phyloP scores from a whole-genome alignment of 2,329 filamentous ascomycete species.

The Dryadomyces quercus-mongolicae region DNA sequence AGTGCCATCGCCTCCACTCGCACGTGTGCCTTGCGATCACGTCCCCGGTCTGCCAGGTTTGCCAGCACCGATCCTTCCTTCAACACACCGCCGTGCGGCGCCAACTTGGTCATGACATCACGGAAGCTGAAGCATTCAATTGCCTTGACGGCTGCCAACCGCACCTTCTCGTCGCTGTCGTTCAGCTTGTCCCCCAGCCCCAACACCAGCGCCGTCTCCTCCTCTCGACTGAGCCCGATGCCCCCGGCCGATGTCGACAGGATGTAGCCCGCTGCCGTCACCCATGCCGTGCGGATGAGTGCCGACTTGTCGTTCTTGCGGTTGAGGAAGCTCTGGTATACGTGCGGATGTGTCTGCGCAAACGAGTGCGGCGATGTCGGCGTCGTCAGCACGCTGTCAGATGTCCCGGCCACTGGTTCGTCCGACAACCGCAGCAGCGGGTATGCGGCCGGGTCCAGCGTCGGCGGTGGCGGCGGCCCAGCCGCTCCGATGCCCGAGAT shows the following conservation, averaged over 20 bases:
- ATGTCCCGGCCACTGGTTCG: conserved; percentile 35
- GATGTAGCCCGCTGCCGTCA: conserved; percentile 71
- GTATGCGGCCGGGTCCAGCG: conserved; percentile 71
- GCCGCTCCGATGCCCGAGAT: conserved; percentile 87
- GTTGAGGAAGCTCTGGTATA: conserved; percentile 76
- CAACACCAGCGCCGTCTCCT: conserved; percentile 64
- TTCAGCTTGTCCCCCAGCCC: conserved; percentile 69
- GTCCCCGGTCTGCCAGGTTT: conserved; percentile 75
- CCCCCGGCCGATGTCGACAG: conserved; percentile 84
- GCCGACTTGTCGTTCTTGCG: conserved; percentile 79
- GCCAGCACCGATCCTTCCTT: conserved; percentile 68
- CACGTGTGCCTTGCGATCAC: conserved; percentile 71
- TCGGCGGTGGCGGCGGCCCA: conserved; percentile 61
- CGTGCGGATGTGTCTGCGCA: conserved; percentile 62
- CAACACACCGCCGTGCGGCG: conserved; percentile 59
- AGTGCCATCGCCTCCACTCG: conserved; percentile 79
- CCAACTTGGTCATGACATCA: conserved; percentile 73
- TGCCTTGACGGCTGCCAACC: conserved; percentile 76
- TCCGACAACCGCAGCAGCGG: conserved; percentile 60
- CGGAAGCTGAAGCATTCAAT: conserved; percentile 71
- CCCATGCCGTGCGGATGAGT: conserved; percentile 76
- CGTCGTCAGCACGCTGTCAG: conserved; percentile 57
- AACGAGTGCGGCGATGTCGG: conserved; percentile 86
- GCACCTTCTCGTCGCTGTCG: conserved; percentile 84
- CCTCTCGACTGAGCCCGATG: conserved; percentile 73